Percentiles rank a stretch among this genome's conserved stretches.
phyloP scores from a whole-genome alignment of 2,329 filamentous ascomycete genomes.

The Aureobasidium pullulans region DNA sequence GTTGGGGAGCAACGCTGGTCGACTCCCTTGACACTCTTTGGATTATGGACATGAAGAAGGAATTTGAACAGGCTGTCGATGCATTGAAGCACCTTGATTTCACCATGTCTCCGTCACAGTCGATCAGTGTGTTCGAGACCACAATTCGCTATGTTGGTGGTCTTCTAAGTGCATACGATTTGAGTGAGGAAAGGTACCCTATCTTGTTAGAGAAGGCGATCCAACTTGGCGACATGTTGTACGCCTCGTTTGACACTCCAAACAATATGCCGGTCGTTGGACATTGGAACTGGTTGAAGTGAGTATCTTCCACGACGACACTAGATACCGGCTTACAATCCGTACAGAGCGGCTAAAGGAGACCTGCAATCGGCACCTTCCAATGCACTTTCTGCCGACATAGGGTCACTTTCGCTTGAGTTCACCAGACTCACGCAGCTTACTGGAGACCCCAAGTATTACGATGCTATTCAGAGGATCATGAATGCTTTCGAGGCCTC shows the following conservation, averaged over 20 bases:
- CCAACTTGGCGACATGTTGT: conserved; percentile 57
- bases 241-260: conserved; percentile 60
- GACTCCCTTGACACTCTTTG: conserved; percentile 69
- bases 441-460: conserved; percentile 53
- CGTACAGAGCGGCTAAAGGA: conserved; percentile 16
- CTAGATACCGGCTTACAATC: neutral
- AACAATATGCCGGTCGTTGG: conserved; percentile 58
- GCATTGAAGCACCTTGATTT: conserved; percentile 57
- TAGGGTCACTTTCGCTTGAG: conserved; percentile 55
- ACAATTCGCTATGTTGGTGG: conserved; percentile 66
- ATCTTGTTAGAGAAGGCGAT: conserved; percentile 54
- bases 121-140: conserved; percentile 63
- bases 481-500: conserved; percentile 47
- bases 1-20: conserved; percentile 83
- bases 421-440: conserved; percentile 59
- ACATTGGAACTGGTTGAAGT: conserved; percentile 48
- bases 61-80: conserved; percentile 57
- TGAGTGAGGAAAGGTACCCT: conserved; percentile 48
- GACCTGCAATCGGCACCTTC: conserved; percentile 25
- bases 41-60: conserved; percentile 60
- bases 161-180: conserved; percentile 61
- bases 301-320: neutral
- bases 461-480: conserved; percentile 55
- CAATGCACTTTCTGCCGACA: conserved; percentile 39
- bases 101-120: conserved; percentile 38